Evolutionary conservation across 352 stramenopile genomes (phyloP), one percentile per base, ranked within the genome.

Genomic region (Pythium myriotylum): DNA sequence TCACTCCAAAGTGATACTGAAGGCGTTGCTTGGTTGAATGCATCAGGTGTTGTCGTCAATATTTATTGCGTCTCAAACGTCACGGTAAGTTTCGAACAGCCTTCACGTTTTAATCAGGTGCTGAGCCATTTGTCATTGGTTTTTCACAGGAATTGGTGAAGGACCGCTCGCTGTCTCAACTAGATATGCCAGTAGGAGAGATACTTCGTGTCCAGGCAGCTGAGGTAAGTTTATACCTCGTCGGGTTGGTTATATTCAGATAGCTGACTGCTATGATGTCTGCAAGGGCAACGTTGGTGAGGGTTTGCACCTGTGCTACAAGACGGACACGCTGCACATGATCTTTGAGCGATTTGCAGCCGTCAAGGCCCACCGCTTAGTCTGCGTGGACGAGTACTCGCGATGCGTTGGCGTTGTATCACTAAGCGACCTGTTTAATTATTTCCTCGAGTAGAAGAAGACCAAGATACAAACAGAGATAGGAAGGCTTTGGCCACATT

Each of bases 51-150:
- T 70, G 86, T 94, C 82, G 81, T 92, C 75, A 92, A 94, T 92
- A 91, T 94, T 89, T 94, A 94, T 91, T 94, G 81, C 79, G 84
- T 94, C 82, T 92, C 86, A 56, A 91, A 94, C 59, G 86, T 94
- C 73, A 94, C 86, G 65, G 85, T 88, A 79, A 50, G 70, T 37
- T 16, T 23, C 22, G 32, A 3, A 43, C 6, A 3, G 17, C 14
- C 17, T 33, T 10, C 7, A 29, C 19, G 4, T 41, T 6, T 32
- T 13, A 29, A 26, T 14, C 16, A n/a, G n/a, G n/a, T n/a, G n/a
- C n/a, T n/a, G n/a, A n/a, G n/a, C n/a, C n/a, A n/a, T n/a, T 1
- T 42, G 27, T 40, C 13, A 19, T 42, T 37, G 4, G 48, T 12
- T 43, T 37, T 26, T 14, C 43, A 1, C 45, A 89, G 79, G 80